Percentiles rank a stretch among this genome's conserved stretches.
Evolutionary conservation across 176 grass and related monocot species (phyloP).

Genomic region (Sorghum bicolor): DNA sequence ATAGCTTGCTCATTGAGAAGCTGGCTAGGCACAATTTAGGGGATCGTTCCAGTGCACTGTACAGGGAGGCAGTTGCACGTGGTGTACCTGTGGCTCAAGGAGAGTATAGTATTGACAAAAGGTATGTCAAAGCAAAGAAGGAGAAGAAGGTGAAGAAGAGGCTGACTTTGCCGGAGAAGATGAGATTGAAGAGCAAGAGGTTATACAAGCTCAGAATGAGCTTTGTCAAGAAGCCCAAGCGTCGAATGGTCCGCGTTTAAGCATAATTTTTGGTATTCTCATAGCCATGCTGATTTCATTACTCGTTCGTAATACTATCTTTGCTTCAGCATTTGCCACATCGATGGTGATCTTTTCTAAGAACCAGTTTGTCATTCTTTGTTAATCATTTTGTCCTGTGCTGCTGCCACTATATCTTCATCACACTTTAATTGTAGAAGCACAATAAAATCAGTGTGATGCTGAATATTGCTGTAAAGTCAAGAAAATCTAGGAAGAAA

Average conservation of each 20-base stretch:
- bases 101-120: slow-evolving; percentile 61
- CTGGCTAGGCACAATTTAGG: slow-evolving; percentile 73
- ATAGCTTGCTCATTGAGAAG: slow-evolving; percentile 77
- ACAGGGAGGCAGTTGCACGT: slow-evolving; percentile 71
- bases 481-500: neutral
- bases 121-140: slow-evolving; percentile 66
- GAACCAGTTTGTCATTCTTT: slow-evolving; percentile 10
- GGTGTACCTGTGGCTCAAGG: slow-evolving; percentile 50
- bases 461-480: neutral
- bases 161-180: slow-evolving; percentile 87
- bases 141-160: slow-evolving; percentile 87
- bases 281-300: slow-evolving; percentile 18
- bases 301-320: neutral
- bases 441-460: neutral
- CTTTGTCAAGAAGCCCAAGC: slow-evolving; percentile 85
- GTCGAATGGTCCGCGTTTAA: slow-evolving; percentile 41
- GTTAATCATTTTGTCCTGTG: neutral
- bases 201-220: slow-evolving; percentile 84
- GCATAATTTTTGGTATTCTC: slow-evolving; percentile 31
- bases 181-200: slow-evolving; percentile 80
- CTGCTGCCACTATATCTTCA: neutral
- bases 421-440: neutral
- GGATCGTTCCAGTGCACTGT: slow-evolving; percentile 81
- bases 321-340: slow-evolving; percentile 18
- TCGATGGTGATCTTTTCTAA: slow-evolving; percentile 1